A percentile compares a stretch with the other conserved stretches of the same genome.
These are phyloP conservation scores for Geotrichum histeridarum DNA, from an alignment of 1,139 yeast species.

Conservation along the genomic window DNA sequence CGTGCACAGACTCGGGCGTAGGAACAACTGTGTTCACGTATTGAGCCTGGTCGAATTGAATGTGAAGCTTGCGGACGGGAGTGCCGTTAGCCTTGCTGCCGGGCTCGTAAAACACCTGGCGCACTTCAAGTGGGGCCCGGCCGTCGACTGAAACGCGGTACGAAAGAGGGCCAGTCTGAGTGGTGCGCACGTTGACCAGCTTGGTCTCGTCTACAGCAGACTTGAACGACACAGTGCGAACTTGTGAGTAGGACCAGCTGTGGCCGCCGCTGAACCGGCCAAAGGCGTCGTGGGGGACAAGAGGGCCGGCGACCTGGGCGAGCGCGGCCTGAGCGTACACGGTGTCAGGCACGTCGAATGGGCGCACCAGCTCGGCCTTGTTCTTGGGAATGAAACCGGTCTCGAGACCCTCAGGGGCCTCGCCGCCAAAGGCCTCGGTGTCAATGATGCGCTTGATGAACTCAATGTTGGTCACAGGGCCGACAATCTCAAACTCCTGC, in stretches of 20 bases:
- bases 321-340: slow-evolving; percentile 36
- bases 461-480: slow-evolving; percentile 37
- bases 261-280: slow-evolving; percentile 14
- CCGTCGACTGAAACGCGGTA: slow-evolving; percentile 16
- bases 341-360: slow-evolving; percentile 24
- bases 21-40: slow-evolving; percentile 32
- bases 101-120: slow-evolving; percentile 11
- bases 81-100: slow-evolving; percentile 4
- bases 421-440: slow-evolving; percentile 31
- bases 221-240: slow-evolving; percentile 17
- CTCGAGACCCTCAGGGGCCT: slow-evolving; percentile 33
- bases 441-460: slow-evolving; percentile 33
- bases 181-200: slow-evolving; percentile 9
- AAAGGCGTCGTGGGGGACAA: slow-evolving; percentile 13
- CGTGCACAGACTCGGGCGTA: slow-evolving; percentile 27
- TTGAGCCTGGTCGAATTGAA: slow-evolving; percentile 29
- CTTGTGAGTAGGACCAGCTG: slow-evolving; percentile 18
- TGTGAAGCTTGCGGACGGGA: slow-evolving; percentile 23
- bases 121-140: slow-evolving; percentile 12
- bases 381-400: slow-evolving; percentile 37
- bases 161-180: slow-evolving; percentile 20
- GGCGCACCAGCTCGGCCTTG: slow-evolving; percentile 25
- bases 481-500: slow-evolving; percentile 35
- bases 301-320: slow-evolving; percentile 21
- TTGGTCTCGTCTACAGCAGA: slow-evolving; percentile 10